A percentile compares a stretch with the other conserved stretches of the same genome.
Evolutionary conservation across 179 eudicot species (phyloP).

Genomic region (Beta corolliflora): DNA sequence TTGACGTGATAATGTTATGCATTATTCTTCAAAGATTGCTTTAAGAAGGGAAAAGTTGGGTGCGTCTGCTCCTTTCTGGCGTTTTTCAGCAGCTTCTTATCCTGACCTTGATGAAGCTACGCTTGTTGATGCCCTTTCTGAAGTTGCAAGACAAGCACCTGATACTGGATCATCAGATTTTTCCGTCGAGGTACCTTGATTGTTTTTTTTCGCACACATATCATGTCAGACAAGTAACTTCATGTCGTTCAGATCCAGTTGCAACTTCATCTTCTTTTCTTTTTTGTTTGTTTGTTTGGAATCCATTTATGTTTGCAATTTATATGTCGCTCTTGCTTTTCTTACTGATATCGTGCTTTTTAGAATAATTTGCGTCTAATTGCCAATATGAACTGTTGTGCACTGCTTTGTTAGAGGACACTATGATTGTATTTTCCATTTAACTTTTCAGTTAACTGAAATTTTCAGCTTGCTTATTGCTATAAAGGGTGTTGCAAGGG

Average conservation of each 20-base stretch:
- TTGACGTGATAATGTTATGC: background rate
- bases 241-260: background rate
- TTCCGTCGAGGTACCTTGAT: slow-evolving; percentile 28
- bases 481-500: background rate
- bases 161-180: slow-evolving; percentile 30
- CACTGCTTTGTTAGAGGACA: background rate
- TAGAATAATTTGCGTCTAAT: background rate
- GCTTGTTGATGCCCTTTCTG: slow-evolving; percentile 29
- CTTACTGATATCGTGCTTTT: background rate
- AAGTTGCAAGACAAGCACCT: slow-evolving; percentile 21
- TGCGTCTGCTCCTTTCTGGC: slow-evolving; percentile 71
- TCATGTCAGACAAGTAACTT: background rate
- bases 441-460: background rate
- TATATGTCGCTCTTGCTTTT: background rate
- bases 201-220: background rate
- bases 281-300: background rate
- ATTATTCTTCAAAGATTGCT: slow-evolving; percentile 42
- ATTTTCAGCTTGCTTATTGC: background rate
- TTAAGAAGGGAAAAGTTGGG: slow-evolving; percentile 68
- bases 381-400: background rate
- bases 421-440: background rate
- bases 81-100: slow-evolving; percentile 65
- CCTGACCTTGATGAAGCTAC: slow-evolving; percentile 52
- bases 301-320: background rate
- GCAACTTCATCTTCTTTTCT: background rate